Conservation (phyloP, 768 basidiomycete species). For the Clathrus columnatus region DNA sequence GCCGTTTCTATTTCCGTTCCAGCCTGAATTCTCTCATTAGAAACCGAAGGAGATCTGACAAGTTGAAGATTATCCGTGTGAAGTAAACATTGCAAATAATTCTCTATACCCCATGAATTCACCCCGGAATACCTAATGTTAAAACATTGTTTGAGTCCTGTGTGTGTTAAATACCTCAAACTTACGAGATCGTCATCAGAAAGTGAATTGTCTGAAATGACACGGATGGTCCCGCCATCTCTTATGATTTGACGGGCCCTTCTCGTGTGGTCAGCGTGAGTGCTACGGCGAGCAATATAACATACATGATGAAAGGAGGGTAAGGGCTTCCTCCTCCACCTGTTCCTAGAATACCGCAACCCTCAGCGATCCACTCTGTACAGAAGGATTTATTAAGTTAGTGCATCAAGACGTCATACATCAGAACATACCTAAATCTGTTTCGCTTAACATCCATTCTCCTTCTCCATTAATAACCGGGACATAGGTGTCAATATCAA, state of each 20-base stretch:
- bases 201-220: slow-evolving; percentile 37
- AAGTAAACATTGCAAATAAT: slow-evolving; percentile 27
- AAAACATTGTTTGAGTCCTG: slow-evolving; percentile 30
- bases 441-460: slow-evolving; percentile 38
- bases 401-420: slow-evolving; percentile 12
- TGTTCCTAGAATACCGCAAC: slow-evolving; percentile 53
- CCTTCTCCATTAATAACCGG: slow-evolving; percentile 29
- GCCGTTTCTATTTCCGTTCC: slow-evolving; percentile 14
- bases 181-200: slow-evolving; percentile 33
- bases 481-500: slow-evolving; percentile 28
- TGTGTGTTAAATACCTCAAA: slow-evolving; percentile 30
- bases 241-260: slow-evolving; percentile 41
- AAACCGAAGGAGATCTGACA: slow-evolving; percentile 15
- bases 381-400: not conserved
- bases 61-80: slow-evolving; percentile 38
- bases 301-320: slow-evolving; percentile 35
- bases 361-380: slow-evolving; percentile 48
- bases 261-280: too few relatives aligned
- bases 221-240: slow-evolving; percentile 35
- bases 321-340: slow-evolving; percentile 58
- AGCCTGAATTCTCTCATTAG: slow-evolving; percentile 10
- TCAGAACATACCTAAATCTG: slow-evolving; percentile 24
- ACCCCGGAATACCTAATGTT: slow-evolving; percentile 21
- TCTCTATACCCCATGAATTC: slow-evolving; percentile 27
- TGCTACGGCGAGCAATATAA: not conserved